A percentile compares a stretch with the other conserved stretches of the same genome.
phyloP scores from a whole-genome alignment of 1,284 basidiomycete genomes.

The Ceratobasidium sp. region DNA sequence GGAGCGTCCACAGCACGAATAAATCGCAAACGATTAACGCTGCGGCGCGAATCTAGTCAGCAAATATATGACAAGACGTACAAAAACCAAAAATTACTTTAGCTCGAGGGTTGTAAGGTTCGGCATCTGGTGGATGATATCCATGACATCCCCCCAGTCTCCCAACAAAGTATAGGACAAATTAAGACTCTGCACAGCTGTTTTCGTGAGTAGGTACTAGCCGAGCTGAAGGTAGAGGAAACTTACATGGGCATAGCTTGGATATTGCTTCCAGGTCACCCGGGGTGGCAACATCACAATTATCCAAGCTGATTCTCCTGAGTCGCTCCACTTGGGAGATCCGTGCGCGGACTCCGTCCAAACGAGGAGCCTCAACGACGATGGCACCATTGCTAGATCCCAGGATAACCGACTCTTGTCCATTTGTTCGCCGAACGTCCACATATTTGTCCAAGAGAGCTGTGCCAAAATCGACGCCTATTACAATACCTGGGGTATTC shows the following conservation, averaged over 20 bases:
- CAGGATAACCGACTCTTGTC: conserved; percentile 71
- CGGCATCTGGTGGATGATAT: conserved; percentile 72
- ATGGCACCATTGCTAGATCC: conserved; percentile 86
- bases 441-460: conserved; percentile 83
- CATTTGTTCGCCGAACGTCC: conserved; percentile 63
- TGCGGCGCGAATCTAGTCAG: conserved; percentile 53
- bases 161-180: conserved; percentile 82
- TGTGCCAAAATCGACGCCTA: conserved; percentile 76
- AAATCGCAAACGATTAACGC: conserved; percentile 67
- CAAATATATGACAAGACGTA: neutral
- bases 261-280: conserved; percentile 67
- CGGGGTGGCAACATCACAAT: conserved; percentile 68
- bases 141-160: conserved; percentile 74
- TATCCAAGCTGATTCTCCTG: conserved; percentile 81
- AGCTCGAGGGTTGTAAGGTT: conserved; percentile 74
- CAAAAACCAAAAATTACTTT: conserved; percentile 66
- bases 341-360: conserved; percentile 80
- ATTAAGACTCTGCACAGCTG: conserved; percentile 84
- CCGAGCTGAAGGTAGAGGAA: conserved; percentile 29
- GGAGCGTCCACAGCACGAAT: conserved; percentile 5
- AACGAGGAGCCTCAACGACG: conserved; percentile 84
- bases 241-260: conserved; percentile 75
- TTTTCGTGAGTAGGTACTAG: conserved; percentile 24
- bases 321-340: conserved; percentile 75
- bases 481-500: conserved; percentile 62